These are phyloP conservation scores for Magnusiomyces magnusii DNA, from an alignment of 1,139 yeast species.

Conservation along the genomic window DNA sequence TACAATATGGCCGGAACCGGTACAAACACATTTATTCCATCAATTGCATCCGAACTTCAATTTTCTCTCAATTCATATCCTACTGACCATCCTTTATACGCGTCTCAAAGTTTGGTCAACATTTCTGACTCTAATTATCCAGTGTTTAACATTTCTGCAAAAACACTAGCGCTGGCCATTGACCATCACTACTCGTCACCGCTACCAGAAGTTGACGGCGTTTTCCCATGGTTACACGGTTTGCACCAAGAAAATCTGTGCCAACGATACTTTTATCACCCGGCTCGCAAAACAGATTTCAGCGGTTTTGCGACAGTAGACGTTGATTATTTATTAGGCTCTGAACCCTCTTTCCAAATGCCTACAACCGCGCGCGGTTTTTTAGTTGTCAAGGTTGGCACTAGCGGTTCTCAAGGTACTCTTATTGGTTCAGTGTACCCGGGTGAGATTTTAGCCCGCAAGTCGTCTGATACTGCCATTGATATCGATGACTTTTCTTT, in stretches of 20 bases:
- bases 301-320: conserved; percentile 5
- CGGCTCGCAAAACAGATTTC: conserved; percentile 14
- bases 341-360: conserved; percentile 9
- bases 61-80: not conserved
- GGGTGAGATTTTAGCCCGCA: conserved; percentile 43
- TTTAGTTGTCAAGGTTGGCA: conserved; percentile 34
- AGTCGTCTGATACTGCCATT: conserved; percentile 5
- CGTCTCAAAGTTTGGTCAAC: conserved; percentile 1
- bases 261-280: conserved; percentile 31
- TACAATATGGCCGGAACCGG: not conserved
- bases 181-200: conserved; percentile 36
- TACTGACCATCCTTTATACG: conserved; percentile 9
- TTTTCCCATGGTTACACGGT: conserved; percentile 95
- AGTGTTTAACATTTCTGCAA: conserved; percentile 26
- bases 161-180: conserved; percentile 26
- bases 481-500: conserved; percentile 14
- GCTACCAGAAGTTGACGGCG: conserved; percentile 56
- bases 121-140: conserved; percentile 14
- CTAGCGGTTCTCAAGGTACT: conserved; percentile 35
- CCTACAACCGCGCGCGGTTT: conserved; percentile 28
- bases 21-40: not conserved
- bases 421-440: conserved; percentile 59
- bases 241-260: conserved; percentile 30
- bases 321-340: conserved; percentile 10
- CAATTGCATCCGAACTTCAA: not conserved